A percentile compares a stretch with the other conserved stretches of the same genome.
These are phyloP conservation scores for Pulveroboletus ridleyi DNA, from an alignment of 1,284 basidiomycete genomes.

Conservation along the genomic window DNA sequence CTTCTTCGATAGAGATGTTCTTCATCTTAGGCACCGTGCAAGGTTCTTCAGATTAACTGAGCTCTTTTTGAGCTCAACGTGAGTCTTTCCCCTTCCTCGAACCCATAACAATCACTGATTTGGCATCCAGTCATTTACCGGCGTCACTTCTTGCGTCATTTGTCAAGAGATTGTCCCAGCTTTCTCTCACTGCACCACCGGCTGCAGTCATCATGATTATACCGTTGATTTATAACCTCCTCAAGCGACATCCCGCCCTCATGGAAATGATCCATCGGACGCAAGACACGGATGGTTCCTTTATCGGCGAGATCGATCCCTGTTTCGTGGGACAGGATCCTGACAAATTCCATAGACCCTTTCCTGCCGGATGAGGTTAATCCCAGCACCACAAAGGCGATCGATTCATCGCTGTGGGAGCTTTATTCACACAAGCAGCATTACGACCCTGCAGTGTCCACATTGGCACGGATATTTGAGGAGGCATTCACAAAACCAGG, in stretches of 20 bases:
- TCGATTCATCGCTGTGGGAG: conserved; percentile 94
- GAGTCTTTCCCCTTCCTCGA: conserved; percentile 38
- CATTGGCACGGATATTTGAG: conserved; percentile 85
- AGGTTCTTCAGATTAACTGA: conserved; percentile 96
- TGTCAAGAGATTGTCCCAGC: conserved; percentile 88
- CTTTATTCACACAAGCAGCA: conserved; percentile 82
- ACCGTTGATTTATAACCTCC: conserved; percentile 94
- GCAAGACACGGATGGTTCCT: conserved; percentile 49
- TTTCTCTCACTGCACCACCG: conserved; percentile 88
- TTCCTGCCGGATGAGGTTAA: conserved; percentile 75
- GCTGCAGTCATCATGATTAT: conserved; percentile 91
- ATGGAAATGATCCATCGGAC: conserved; percentile 92
- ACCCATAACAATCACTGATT: conserved; percentile 16
- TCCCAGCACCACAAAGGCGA: conserved; percentile 81
- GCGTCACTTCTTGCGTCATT: conserved; percentile 93
- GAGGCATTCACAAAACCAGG: conserved; percentile 94
- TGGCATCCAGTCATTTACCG: conserved; percentile 76
- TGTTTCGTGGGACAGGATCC: conserved; percentile 1
- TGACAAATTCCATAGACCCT: conserved; percentile 58
- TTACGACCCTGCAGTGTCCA: conserved; percentile 87
- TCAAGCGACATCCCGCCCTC: conserved; percentile 91
- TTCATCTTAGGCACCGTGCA: conserved; percentile 93
- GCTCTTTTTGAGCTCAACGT: conserved; percentile 91
- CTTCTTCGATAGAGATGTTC: conserved; percentile 85
- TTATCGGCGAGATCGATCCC: conserved; percentile 40